Evolutionary conservation across 2,329 filamentous ascomycete genomes (phyloP), one percentile per base, ranked within the genome.

Genomic region (Byssothecium circinans): DNA sequence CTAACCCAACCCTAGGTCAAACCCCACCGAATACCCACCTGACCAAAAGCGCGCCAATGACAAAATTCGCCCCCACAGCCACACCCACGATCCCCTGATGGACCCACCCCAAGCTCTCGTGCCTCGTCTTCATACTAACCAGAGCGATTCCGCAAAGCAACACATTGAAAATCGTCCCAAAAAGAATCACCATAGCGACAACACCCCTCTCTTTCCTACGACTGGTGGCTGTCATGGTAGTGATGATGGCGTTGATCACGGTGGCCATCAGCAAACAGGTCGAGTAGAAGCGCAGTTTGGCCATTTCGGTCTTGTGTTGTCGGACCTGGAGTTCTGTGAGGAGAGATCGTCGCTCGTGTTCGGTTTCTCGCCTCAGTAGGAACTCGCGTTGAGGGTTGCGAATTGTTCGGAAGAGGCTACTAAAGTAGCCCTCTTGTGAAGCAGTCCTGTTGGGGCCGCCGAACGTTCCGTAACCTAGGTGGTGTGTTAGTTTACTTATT

Each of bases 141-240:
- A 69, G 47, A 2, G 63, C 67, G 25, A 67, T 55, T 34, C 61
- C 41, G 27, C 64, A 60, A 8, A 70, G 45, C 34, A 69, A 78
- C 33, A 91, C 66, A 53, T 85, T 88, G 23, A 81, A 76, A 25
- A 88, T 78, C 14, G 87, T 83, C 8, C 87, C 88, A 33, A 89
- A 76, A 1, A 88, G 78, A 2, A 88, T 86, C 8, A 85, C 88
- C 0, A 81, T 82, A 59, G 91, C 87, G 3, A 92, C 88, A 66
- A 89, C 83, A n/a, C 83, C 77, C 4, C 81, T 77, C 55, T 86
- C 77, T 65, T 81, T 86, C 63, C 83, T 85, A 38, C 81, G 78
- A 8, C 87, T 88, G 1, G 88, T 88, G 12, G 76, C 72, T 25
- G 88, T 82, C 30, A 94, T 79, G 8, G 87, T 76, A 30, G 77